Evolutionary conservation across 148 eudicot genomes (phyloP).

Genomic region (Camellia lanceoleosa): DNA sequence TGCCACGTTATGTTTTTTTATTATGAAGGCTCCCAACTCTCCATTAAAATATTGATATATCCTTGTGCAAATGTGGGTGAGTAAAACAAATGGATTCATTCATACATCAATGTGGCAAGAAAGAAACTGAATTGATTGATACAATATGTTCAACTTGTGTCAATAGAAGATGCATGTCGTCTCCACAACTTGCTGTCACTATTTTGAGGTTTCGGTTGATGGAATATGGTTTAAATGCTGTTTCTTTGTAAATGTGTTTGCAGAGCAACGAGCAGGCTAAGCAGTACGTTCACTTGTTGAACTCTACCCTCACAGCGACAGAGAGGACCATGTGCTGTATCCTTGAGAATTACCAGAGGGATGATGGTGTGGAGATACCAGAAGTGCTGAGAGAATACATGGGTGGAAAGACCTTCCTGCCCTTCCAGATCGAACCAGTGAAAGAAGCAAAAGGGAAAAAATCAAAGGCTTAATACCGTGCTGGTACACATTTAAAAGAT

Average conservation of each 20-base stretch:
- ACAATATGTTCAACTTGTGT: too few relatives aligned
- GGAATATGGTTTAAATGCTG: not conserved
- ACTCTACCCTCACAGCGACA: slow-evolving; percentile 87
- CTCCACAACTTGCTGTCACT: too few relatives aligned
- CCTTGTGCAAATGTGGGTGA: not conserved
- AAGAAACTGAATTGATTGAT: not conserved
- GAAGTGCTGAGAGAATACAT: slow-evolving; percentile 23
- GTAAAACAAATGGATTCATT: not conserved
- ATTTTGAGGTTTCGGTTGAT: too few relatives aligned
- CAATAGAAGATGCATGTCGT: too few relatives aligned
- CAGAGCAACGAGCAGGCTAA: slow-evolving; percentile 62
- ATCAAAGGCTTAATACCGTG: slow-evolving; percentile 31
- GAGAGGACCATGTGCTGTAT: slow-evolving; percentile 93
- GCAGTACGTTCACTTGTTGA: slow-evolving; percentile 73
- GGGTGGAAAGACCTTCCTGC: slow-evolving; percentile 77
- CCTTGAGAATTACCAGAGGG: slow-evolving; percentile 78
- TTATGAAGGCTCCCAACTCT: not conserved
- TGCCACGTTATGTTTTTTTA: too few relatives aligned
- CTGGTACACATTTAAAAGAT: not conserved
- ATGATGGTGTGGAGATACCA: slow-evolving; percentile 62
- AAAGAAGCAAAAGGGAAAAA: slow-evolving; percentile 69
- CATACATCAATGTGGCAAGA: not conserved
- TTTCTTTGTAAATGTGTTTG: too few relatives aligned
- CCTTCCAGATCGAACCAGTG: slow-evolving; percentile 51
- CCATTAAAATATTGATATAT: not conserved